Evolutionary conservation across 2,329 filamentous ascomycete species (phyloP).

Genomic region (Fusarium protoensiforme): DNA sequence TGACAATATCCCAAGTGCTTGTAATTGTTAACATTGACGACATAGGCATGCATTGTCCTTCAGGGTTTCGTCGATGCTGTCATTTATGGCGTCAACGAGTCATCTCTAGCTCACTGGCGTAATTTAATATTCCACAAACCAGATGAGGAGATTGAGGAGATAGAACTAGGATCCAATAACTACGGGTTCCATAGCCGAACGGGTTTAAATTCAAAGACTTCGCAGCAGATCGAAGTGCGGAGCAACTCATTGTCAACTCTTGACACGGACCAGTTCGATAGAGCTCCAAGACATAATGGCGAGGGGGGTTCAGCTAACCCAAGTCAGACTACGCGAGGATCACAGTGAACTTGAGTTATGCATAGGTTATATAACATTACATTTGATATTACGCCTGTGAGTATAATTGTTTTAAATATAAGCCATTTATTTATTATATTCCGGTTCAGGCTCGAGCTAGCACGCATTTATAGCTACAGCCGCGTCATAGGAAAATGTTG

Average conservation of each 20-base stretch:
- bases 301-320: not conserved
- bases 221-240: not conserved
- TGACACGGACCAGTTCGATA: not conserved
- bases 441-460: too few relatives aligned
- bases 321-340: not conserved
- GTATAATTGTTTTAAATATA: not conserved
- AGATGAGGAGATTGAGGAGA: not conserved
- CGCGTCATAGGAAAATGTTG: too few relatives aligned
- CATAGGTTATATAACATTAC: not conserved
- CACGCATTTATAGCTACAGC: too few relatives aligned
- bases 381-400: not conserved
- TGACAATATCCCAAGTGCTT: not conserved
- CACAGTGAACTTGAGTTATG: not conserved
- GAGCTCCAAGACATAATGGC: not conserved
- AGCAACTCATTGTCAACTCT: not conserved
- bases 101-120: not conserved
- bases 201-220: not conserved
- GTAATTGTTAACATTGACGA: not conserved
- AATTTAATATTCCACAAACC: not conserved
- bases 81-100: constrained; percentile 13
- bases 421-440: not conserved
- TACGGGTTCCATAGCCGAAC: not conserved
- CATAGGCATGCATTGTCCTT: constrained; percentile 9
- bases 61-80: constrained; percentile 10
- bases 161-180: not conserved